phyloP scores from a whole-genome alignment of 257 asterid species.

The Gentiana macrophylla region DNA sequence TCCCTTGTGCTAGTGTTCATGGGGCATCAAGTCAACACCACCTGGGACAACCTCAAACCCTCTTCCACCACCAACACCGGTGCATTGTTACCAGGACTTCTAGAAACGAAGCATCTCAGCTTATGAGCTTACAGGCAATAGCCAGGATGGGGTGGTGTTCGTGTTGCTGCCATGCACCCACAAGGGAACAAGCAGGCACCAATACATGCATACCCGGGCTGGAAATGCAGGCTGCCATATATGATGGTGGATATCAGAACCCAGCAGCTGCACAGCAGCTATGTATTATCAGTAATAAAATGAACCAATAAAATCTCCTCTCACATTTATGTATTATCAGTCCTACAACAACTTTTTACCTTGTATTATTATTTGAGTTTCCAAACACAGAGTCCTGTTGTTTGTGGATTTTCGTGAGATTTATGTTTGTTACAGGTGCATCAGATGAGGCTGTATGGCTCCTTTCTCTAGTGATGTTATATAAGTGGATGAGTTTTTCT shows the following conservation, averaged over 20 bases:
- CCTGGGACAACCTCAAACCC: slow-evolving; percentile 81
- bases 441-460: too few species aligned
- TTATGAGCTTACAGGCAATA: slow-evolving; percentile 72
- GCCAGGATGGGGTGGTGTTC: slow-evolving; percentile 55
- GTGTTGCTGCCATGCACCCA: slow-evolving; percentile 40
- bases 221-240: slow-evolving; percentile 74
- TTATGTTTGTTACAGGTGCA: too few species aligned
- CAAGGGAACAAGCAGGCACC: slow-evolving; percentile 34
- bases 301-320: background rate
- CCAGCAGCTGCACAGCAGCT: slow-evolving; percentile 78
- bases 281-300: slow-evolving; percentile 68
- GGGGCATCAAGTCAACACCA: slow-evolving; percentile 99
- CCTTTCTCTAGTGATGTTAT: too few species aligned
- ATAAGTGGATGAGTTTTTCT: too few species aligned
- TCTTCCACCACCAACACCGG: slow-evolving; percentile 77
- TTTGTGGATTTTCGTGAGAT: too few species aligned
- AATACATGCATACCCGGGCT: slow-evolving; percentile 25
- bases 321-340: background rate
- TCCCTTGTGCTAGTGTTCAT: slow-evolving; percentile 53
- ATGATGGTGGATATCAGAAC: slow-evolving; percentile 80
- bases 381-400: too few species aligned
- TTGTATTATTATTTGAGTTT: too few species aligned
- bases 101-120: slow-evolving; percentile 51
- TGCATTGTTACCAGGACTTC: slow-evolving; percentile 41
- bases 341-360: too few species aligned